Evolutionary conservation across 441 rosid genomes (phyloP).

Genomic region (Melastoma candidum): DNA sequence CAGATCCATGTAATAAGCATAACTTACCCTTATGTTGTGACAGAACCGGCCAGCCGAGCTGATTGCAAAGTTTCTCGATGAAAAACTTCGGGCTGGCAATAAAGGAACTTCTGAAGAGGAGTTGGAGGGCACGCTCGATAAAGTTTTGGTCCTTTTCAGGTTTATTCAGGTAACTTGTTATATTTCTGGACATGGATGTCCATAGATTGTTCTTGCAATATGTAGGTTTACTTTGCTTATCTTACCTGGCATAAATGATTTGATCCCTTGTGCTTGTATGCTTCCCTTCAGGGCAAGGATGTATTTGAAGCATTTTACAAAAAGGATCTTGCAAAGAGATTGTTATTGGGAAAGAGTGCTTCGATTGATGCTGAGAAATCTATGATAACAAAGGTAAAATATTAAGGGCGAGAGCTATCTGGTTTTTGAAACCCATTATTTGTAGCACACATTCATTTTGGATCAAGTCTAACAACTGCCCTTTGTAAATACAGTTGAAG

Average conservation of each 20-base stretch:
- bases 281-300: conserved; percentile 70
- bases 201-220: background rate
- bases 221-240: background rate
- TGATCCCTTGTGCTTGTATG: conserved; percentile 2
- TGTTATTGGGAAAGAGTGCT: conserved; percentile 89
- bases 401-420: background rate
- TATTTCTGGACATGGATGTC: background rate
- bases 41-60: conserved; percentile 98
- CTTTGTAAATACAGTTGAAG: conserved; percentile 63
- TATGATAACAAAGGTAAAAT: conserved; percentile 88
- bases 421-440: background rate
- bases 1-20: conserved; percentile 6
- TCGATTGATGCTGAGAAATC: conserved; percentile 99
- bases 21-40: conserved; percentile 20
- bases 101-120: conserved; percentile 99
- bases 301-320: conserved; percentile 98
- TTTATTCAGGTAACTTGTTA: conserved; percentile 77
- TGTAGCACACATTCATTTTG: background rate
- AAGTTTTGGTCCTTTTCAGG: conserved; percentile 92
- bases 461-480: conserved; percentile 12
- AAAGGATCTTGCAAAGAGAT: conserved; percentile 96
- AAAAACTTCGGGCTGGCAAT: conserved; percentile 98
- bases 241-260: conserved; percentile 4
- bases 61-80: conserved; percentile 96
- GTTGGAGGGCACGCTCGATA: conserved; percentile 93